Evolutionary conservation across 768 basidiomycete species (phyloP).

Genomic region (Flagelloscypha sp.): DNA sequence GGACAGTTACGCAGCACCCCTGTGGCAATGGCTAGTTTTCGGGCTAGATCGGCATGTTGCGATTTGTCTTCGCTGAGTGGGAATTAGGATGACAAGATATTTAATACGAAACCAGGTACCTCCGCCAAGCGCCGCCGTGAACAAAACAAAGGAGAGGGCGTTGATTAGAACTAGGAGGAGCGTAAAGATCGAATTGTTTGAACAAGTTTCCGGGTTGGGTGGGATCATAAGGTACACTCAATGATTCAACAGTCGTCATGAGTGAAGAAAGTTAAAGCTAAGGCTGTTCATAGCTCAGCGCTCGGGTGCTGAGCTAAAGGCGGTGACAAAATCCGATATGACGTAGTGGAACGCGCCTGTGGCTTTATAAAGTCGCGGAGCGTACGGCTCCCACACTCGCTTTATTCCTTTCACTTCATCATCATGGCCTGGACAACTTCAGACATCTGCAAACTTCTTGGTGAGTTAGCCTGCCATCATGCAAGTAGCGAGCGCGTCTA

Average conservation of each 20-base stretch:
- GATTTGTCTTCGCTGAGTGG: conserved; percentile 62
- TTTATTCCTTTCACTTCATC: conserved; percentile 9
- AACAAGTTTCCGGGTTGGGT: conserved; percentile 18
- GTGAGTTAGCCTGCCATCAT: conserved; percentile 3
- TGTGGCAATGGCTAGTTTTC: conserved; percentile 39
- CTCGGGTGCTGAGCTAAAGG: too few species aligned
- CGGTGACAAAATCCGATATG: too few species aligned
- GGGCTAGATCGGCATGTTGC: conserved; percentile 48
- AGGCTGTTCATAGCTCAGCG: too few species aligned
- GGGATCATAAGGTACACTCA: conserved; percentile 28
- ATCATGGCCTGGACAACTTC: conserved; percentile 64
- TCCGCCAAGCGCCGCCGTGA: conserved; percentile 80
- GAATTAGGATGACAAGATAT: conserved; percentile 4
- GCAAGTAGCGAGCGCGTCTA: conserved; percentile 7
- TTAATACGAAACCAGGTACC: conserved; percentile 35
- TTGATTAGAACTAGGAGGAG: conserved; percentile 16
- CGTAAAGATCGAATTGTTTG: conserved; percentile 51
- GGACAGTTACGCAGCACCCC: conserved; percentile 54
- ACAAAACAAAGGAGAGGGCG: conserved; percentile 58
- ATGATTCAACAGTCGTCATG: conserved; percentile 3
- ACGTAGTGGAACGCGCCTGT: too few species aligned
- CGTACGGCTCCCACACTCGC: conserved; percentile 8
- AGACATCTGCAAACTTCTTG: conserved; percentile 70
- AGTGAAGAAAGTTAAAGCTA: too few species aligned
- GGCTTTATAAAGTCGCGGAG: too few species aligned